Base-by-base conservation (phyloP, 2,329 filamentous ascomycete genomes). In the Fusarium siculi region DNA sequence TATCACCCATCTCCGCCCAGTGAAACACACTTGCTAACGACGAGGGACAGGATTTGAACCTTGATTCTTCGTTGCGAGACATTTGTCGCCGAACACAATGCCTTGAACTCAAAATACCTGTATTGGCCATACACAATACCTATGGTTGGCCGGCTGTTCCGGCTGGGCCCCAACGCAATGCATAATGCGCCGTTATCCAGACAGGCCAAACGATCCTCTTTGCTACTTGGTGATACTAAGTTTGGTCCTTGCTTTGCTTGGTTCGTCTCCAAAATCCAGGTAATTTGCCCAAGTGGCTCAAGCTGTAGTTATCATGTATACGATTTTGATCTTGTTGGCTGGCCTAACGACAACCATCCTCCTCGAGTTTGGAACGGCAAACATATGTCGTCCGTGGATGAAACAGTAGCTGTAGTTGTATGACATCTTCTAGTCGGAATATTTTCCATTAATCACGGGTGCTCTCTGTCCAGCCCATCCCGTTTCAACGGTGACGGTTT, bases 31-130 rank as follows among this genome's bases (percentile, higher is more conserved):
- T 57, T 46, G 23, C 28, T 36, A 40, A 25, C 21, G 55, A 47
- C 44, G 56, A 68, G 43, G 49, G 56, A 59, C 15, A 49, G 53
- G 18, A 30, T 25, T 43, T 49, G 43, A 59, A 61, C 55, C 46
- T 70, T 46, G 40, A 58, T 63, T 37, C 21, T 40, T 44, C 32
- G 30, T 43, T 49, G n/a, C 37, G 34, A 66, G 58, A 52, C 58
- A 64, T 42, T 55, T 42, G 57, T 56, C 34, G 36, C 49, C 50
- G 36, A 50, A 66, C 9, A 40, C 30, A 54, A 50, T 44, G 50
- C 55, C 34, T 55, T 59, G 43, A 73, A 74, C 71, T 74, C 55
- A 72, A 68, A 73, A 72, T 72, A 32, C 32, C 40, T 30, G 32
- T 56, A 62, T 57, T 43, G 57, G 40, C 34, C 60, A 43, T 30